Conservation (phyloP, 192 early-diverging fungal genomes). For the Umbelopsis vinacea region DNA sequence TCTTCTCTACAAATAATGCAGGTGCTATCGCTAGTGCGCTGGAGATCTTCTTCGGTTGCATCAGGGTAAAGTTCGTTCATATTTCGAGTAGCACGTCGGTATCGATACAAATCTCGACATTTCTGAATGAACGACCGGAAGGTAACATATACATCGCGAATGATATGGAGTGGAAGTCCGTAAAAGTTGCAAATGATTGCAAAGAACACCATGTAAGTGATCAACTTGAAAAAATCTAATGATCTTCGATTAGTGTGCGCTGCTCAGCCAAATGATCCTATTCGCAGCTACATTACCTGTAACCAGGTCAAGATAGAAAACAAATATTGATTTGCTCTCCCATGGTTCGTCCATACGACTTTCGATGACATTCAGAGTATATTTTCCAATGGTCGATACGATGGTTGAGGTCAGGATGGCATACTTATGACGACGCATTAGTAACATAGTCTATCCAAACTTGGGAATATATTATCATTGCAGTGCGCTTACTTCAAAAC, state of each 20-base stretch:
- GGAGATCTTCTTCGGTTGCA: constrained; percentile 83
- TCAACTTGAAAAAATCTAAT: constrained; percentile 86
- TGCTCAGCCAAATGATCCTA: background rate
- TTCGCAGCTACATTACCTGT: constrained; percentile 52
- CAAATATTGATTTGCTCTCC: constrained; percentile 93
- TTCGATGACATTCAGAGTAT: constrained; percentile 87
- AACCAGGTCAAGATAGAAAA: constrained; percentile 91
- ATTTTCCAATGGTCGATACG: constrained; percentile 78
- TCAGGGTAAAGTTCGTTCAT: constrained; percentile 98
- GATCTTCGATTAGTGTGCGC: background rate
- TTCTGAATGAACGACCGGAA: constrained; percentile 89
- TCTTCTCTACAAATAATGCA: constrained; percentile 99
- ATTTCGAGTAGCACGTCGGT: constrained; percentile 91
- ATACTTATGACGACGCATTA: constrained; percentile 59
- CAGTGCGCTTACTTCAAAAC: constrained; percentile 77
- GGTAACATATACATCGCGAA: constrained; percentile 96
- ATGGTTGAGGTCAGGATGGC: constrained; percentile 84
- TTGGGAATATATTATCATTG: background rate
- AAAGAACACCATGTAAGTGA: constrained; percentile 91
- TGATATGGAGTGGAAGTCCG: constrained; percentile 92
- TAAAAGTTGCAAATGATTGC: constrained; percentile 80
- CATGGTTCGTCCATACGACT: constrained; percentile 79
- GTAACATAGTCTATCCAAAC: background rate
- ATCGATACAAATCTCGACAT: constrained; percentile 87
- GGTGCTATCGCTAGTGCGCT: constrained; percentile 69